phyloP scores from a whole-genome alignment of 768 basidiomycete genomes.

The Macrocybe gigantea region DNA sequence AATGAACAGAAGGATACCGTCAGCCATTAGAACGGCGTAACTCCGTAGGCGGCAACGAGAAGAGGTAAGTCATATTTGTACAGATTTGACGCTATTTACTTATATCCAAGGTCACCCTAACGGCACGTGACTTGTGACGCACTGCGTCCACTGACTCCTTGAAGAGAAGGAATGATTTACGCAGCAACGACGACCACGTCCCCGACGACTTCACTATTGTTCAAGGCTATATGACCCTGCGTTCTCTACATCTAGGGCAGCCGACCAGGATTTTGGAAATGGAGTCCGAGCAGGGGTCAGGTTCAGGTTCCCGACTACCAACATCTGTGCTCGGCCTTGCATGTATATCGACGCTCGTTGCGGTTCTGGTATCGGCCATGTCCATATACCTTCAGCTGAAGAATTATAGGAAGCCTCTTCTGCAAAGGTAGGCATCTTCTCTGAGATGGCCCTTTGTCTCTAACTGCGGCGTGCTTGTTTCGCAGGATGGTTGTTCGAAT shows the following conservation, averaged over 20 bases:
- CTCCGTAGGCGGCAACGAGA: no score
- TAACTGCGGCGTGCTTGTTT: neutral
- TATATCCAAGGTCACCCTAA: no score
- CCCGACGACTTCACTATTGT: neutral
- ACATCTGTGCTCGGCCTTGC: conserved; percentile 52
- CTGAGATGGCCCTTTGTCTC: neutral
- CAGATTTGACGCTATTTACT: no score
- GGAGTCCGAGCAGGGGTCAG: conserved; percentile 20
- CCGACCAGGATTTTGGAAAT: conserved; percentile 2
- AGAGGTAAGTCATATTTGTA: no score
- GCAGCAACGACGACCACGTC: no score
- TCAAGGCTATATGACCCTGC: neutral
- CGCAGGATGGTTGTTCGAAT: conserved; percentile 87
- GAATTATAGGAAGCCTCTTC: conserved; percentile 77
- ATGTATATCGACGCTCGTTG: conserved; percentile 58
- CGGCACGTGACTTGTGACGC: no score
- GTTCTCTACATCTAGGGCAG: neutral
- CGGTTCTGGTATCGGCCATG: conserved; percentile 65
- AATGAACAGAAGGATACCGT: no score
- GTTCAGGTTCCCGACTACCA: conserved; percentile 58
- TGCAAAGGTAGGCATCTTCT: conserved; percentile 57
- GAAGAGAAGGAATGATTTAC: no score
- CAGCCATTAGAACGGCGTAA: no score
- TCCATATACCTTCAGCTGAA: conserved; percentile 80
- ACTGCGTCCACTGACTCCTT: no score